phyloP scores from a whole-genome alignment of 2,329 filamentous ascomycete genomes.

The Metarhizium humberi region DNA sequence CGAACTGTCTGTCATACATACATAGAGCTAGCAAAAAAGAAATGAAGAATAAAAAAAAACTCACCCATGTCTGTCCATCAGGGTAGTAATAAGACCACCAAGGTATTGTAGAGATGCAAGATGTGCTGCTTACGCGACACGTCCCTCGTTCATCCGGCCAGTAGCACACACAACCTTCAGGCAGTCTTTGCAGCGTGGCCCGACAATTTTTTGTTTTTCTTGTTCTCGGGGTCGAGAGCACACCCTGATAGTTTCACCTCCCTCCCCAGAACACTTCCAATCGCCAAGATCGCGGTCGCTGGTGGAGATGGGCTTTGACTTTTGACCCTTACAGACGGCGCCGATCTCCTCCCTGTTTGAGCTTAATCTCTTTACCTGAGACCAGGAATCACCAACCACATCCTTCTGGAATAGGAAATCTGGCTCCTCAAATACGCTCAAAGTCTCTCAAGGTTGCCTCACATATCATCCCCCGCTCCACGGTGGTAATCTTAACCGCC shows the following conservation, averaged over 20 bases:
- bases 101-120: neutral
- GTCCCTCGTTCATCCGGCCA: neutral
- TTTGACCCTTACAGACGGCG: neutral
- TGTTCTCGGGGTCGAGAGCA: neutral
- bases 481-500: neutral
- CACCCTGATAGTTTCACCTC: neutral
- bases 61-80: neutral
- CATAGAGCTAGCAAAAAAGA: neutral
- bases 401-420: neutral
- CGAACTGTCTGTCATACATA: neutral
- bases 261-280: neutral
- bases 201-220: too few relatives aligned
- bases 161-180: neutral
- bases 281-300: neutral
- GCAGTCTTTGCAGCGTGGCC: too few relatives aligned
- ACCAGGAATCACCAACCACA: neutral
- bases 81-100: neutral
- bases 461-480: neutral
- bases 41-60: too few relatives aligned
- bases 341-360: neutral
- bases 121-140: neutral
- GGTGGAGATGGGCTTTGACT: neutral
- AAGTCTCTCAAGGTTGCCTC: slow-evolving; percentile 5
- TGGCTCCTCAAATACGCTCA: slow-evolving; percentile 11
- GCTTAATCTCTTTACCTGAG: neutral